Base-by-base conservation (phyloP, 2,329 filamentous ascomycete species). In the Botrytis pseudocinerea region DNA sequence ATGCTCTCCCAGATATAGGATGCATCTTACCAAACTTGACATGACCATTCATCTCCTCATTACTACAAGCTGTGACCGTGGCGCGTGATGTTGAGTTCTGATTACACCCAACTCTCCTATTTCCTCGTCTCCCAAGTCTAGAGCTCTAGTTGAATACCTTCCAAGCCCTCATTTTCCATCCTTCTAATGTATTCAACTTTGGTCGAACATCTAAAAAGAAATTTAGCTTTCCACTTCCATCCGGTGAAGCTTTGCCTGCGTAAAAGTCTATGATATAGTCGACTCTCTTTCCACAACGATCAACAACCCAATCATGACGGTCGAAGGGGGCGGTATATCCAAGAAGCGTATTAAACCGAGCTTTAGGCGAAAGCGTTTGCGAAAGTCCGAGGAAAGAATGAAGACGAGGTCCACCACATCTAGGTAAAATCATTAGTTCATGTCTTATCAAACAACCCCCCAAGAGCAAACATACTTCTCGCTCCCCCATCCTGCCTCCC, bases 201-300 rank as follows among this genome's bases (percentile, higher is more conserved):
- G 90, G 90, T 78, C 90, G 83, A 61, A 92, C 90, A 78, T 92
- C 89, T 25, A 92, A 82, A 77, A 91, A 92, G 80, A 92, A 92
- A 76, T 89, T 91, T 59, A 86, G 73, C 79, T 84, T 82, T 9
- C 85, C 83, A 77, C 83, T 82, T 40, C 81, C 79, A 28, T 80
- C 78, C 0, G 77, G 77, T 2, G 82, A 81, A 40, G 80, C 80
- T 44, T 87, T 85, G 0, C 96, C 96, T 8, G 94, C 90, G 81
- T 99, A 99, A 79, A 99, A 99, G 83, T 99, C 96, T 82, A 99
- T 99, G 57, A 99, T 92, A 81, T 99, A 99, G 79, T 98, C 96
- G 66, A 99, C 85, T 79, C 89, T 89, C 32, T 86, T 91, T 44
- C 93, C 95, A 81, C 96, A 98, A 69, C 96, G 87, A 83, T 99